Conservation (phyloP, 805 yeast species). For the Wickerhamiella azymoides region DNA sequence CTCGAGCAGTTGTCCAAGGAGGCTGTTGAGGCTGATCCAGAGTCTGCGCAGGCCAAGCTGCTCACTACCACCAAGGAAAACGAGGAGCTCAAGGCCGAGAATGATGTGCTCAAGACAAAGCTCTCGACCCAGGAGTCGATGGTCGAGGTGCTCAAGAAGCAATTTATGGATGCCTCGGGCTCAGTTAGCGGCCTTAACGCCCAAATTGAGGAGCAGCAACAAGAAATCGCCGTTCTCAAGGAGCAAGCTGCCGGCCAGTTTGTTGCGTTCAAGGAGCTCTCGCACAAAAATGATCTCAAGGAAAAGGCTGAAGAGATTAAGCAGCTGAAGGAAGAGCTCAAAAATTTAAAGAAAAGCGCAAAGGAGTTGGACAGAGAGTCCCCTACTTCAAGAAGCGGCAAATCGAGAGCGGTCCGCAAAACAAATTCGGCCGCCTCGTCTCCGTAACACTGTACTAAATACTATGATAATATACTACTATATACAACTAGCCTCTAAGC, state of each 20-base stretch:
- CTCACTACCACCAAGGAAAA: constrained; percentile 8
- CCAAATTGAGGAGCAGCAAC: constrained; percentile 22
- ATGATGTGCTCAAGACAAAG: constrained; percentile 35
- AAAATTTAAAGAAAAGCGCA: constrained; percentile 17
- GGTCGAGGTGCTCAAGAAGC: constrained; percentile 26
- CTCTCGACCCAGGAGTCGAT: constrained; percentile 32
- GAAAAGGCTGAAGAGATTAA: constrained; percentile 20
- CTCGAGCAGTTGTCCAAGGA: background rate
- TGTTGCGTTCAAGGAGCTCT: constrained; percentile 17
- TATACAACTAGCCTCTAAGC: background rate
- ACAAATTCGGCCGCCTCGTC: background rate
- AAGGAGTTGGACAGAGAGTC: background rate
- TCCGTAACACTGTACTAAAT: background rate
- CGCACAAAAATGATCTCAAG: constrained; percentile 22
- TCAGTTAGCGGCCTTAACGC: constrained; percentile 20
- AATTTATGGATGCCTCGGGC: constrained; percentile 17
- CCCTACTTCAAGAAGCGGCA: constrained; percentile 3
- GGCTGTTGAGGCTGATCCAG: constrained; percentile 26
- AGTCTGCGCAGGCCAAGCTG: constrained; percentile 10
- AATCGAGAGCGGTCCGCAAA: background rate
- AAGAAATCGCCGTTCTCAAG: constrained; percentile 15
- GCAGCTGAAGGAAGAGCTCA: constrained; percentile 20
- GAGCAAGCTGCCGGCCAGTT: constrained; percentile 20
- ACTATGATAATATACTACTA: background rate
- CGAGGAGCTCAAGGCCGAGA: constrained; percentile 16